phyloP scores from a whole-genome alignment of 2,329 filamentous ascomycete genomes.

The Cadophora gregata region DNA sequence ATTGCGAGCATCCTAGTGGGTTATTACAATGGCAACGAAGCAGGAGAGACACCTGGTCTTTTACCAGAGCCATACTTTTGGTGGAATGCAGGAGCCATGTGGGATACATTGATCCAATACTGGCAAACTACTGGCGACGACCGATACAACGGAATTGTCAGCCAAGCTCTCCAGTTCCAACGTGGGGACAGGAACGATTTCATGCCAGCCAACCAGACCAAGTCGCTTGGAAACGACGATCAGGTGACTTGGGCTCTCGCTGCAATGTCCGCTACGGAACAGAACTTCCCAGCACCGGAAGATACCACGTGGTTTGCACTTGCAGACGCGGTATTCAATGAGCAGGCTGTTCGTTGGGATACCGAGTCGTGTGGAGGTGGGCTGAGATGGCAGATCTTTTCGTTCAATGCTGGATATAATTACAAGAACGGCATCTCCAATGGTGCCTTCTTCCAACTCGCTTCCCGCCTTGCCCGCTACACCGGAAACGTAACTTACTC shows the following conservation, averaged over 20 bases:
- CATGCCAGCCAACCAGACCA: constrained; percentile 65
- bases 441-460: constrained; percentile 68
- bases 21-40: constrained; percentile 34
- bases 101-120: constrained; percentile 73
- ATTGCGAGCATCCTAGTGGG: constrained; percentile 32
- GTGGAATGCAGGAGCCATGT: constrained; percentile 76
- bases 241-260: constrained; percentile 74
- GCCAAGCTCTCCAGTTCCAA: constrained; percentile 63
- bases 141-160: constrained; percentile 65
- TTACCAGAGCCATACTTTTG: constrained; percentile 49
- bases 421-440: constrained; percentile 74
- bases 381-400: constrained; percentile 78
- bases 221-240: constrained; percentile 71
- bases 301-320: constrained; percentile 55
- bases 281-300: constrained; percentile 63
- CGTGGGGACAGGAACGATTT: constrained; percentile 57
- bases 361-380: constrained; percentile 69
- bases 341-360: constrained; percentile 71
- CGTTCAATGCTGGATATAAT: constrained; percentile 75
- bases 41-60: constrained; percentile 29
- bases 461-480: constrained; percentile 73
- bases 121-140: constrained; percentile 65
- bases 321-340: constrained; percentile 72
- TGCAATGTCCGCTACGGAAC: constrained; percentile 70
- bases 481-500: constrained; percentile 70